Evolutionary conservation across 2,329 filamentous ascomycete genomes (phyloP), one percentile per base, ranked within the genome.

Genomic region (Botrytis galanthina): DNA sequence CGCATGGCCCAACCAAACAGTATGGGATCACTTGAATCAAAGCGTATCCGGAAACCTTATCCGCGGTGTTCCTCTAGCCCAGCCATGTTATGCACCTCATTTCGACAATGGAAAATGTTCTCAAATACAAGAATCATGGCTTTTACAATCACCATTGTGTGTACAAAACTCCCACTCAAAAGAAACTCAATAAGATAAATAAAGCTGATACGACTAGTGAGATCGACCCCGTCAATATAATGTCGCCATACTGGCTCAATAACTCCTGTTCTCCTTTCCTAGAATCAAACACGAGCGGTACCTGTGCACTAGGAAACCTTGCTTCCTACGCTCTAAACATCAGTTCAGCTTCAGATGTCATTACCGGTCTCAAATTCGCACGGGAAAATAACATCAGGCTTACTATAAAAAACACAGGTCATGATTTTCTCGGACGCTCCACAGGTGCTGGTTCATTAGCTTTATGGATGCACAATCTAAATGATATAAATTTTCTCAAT

Each of bases 391-490:
- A 77, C 20, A 77, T 82, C 32, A 80, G 80, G 9, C 72, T 81
- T 10, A 79, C 78, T 1, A 78, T 82, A 64, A 83, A 83, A 75
- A 85, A 84, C 74, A 85, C 83, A 2, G 83, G 84, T 4, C 84
- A 85, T 74, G 83, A 83, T 76, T 86, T 83, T 73, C 81, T 81
- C n/a, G 85, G 85, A n/a, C 83, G 83, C 70, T 86, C 84, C 0
- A 82, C 82, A 4, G 85, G 85, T 39, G 81, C 82, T 0, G 84
- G 84, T 8, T 82, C 83, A 0, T 77, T 86, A 82, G 37, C 12
- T 72, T 79, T 86, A 73, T 86, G 84, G 85, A 86, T 83, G 6
- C 84, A 86, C 75, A 77, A 84, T 70, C 78, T 86, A 51, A 51
- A n/a, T 44, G 85, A 86, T 74, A 76, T 22, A 77, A 82, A 37